Percentiles rank a stretch among this genome's conserved stretches.
Conservation (phyloP, 2,329 filamentous ascomycete genomes). For the Huntiella abstrusa region DNA sequence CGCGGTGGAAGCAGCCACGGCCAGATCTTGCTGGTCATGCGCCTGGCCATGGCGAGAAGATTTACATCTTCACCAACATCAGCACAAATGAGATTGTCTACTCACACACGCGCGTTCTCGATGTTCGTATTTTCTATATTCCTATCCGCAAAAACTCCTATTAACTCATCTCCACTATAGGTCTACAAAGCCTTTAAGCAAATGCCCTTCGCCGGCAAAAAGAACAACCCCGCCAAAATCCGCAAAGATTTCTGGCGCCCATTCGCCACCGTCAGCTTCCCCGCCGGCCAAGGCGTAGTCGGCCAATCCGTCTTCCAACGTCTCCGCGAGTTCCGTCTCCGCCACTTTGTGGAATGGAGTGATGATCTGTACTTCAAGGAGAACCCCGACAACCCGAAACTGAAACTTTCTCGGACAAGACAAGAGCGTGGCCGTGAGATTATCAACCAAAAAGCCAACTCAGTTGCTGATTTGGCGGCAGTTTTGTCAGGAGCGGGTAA, state of each 20-base stretch:
- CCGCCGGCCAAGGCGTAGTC: slow-evolving; percentile 28
- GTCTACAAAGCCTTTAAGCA: slow-evolving; percentile 31
- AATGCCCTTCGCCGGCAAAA: slow-evolving; percentile 48
- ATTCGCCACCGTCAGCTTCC: slow-evolving; percentile 40
- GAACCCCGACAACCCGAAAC: slow-evolving; percentile 17
- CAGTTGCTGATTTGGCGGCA: slow-evolving; percentile 43
- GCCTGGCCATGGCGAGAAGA: slow-evolving; percentile 34
- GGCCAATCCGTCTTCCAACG: slow-evolving; percentile 43
- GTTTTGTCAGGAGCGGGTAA: slow-evolving; percentile 32
- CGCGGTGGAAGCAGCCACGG: slow-evolving; percentile 13
- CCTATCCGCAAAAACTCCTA: neutral
- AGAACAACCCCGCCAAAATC: slow-evolving; percentile 41
- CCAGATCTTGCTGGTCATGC: slow-evolving; percentile 15
- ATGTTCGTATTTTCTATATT: slow-evolving; percentile 20
- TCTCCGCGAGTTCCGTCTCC: slow-evolving; percentile 42
- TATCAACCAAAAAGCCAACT: slow-evolving; percentile 41
- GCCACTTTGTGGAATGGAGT: slow-evolving; percentile 44
- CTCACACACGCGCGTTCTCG: slow-evolving; percentile 26
- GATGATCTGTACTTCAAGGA: slow-evolving; percentile 26
- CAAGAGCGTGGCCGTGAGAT: slow-evolving; percentile 31
- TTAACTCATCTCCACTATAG: slow-evolving; percentile 13
- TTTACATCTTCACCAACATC: slow-evolving; percentile 36
- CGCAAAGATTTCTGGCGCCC: slow-evolving; percentile 50
- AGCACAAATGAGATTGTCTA: slow-evolving; percentile 33
- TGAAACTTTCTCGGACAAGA: slow-evolving; percentile 21